Conservation (phyloP, 495 filamentous ascomycete species). For the Neurospora cerealis region DNA sequence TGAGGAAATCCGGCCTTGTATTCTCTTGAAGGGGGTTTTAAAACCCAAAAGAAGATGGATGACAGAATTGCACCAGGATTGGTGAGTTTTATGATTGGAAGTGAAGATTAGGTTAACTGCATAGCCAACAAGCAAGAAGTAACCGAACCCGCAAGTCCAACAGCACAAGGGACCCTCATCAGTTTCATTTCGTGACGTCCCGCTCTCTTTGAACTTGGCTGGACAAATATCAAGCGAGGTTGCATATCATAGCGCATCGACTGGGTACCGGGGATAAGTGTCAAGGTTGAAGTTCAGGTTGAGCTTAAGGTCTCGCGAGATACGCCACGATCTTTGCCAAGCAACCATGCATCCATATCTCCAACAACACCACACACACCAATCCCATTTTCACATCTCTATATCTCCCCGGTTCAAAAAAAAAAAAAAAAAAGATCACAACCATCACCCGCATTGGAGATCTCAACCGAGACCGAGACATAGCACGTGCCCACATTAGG, state of each 20-base stretch:
- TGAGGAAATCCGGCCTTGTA: too few relatives aligned
- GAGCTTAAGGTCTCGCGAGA: background rate
- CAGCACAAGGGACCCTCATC: background rate
- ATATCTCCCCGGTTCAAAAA: background rate
- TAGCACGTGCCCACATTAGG: background rate
- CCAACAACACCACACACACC: background rate
- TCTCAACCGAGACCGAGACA: background rate
- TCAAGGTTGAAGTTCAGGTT: background rate
- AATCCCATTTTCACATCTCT: background rate
- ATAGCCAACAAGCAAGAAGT: background rate
- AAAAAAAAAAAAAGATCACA: background rate
- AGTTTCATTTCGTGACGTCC: too few relatives aligned
- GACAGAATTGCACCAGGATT: background rate
- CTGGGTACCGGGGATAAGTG: background rate
- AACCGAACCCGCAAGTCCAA: background rate
- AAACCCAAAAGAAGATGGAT: background rate
- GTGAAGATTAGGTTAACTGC: background rate
- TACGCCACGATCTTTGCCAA: background rate
- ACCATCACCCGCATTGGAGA: background rate
- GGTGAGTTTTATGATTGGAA: background rate
- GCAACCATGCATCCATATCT: background rate
- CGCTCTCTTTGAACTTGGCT: background rate
- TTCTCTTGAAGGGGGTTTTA: too few relatives aligned
- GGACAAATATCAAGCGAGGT: background rate
- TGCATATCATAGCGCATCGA: background rate